These are phyloP conservation scores for Perkinsus chesapeaki DNA, from an alignment of 169 alveolate genomes.

Conservation along the genomic window DNA sequence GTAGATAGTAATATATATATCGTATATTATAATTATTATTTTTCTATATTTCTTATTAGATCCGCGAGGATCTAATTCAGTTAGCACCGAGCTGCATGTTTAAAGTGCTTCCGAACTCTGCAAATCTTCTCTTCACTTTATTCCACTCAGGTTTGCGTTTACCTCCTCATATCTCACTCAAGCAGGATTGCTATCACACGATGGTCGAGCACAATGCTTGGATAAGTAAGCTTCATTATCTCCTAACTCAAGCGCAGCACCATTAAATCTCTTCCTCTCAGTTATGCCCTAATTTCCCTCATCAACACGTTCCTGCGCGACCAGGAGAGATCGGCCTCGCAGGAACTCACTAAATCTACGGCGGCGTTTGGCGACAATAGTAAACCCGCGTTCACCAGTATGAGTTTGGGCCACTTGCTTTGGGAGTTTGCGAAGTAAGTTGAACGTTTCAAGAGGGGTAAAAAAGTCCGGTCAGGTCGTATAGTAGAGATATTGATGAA, in stretches of 20 bases:
- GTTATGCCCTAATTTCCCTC: neutral
- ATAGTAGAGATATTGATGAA: neutral
- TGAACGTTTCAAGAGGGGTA: too few relatives aligned
- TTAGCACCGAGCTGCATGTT: too few relatives aligned
- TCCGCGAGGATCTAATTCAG: too few relatives aligned
- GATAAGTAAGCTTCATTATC: neutral
- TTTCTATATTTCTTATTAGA: too few relatives aligned
- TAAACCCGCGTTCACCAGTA: neutral
- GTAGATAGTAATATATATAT: too few relatives aligned
- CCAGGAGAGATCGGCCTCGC: neutral
- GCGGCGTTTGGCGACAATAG: neutral
- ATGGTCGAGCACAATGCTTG: neutral
- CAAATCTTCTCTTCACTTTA: too few relatives aligned
- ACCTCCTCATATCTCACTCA: neutral
- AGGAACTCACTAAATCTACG: neutral
- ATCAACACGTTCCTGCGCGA: neutral
- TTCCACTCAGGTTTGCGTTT: neutral
- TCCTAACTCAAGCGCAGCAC: neutral
- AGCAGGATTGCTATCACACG: neutral
- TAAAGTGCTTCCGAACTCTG: too few relatives aligned
- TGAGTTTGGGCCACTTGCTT: neutral
- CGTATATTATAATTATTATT: too few relatives aligned
- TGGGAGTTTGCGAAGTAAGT: neutral
- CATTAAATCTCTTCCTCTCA: neutral
- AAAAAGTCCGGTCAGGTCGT: neutral